These are phyloP conservation scores for Botrytis aclada DNA, from an alignment of 2,329 filamentous ascomycete genomes.

Conservation along the genomic window DNA sequence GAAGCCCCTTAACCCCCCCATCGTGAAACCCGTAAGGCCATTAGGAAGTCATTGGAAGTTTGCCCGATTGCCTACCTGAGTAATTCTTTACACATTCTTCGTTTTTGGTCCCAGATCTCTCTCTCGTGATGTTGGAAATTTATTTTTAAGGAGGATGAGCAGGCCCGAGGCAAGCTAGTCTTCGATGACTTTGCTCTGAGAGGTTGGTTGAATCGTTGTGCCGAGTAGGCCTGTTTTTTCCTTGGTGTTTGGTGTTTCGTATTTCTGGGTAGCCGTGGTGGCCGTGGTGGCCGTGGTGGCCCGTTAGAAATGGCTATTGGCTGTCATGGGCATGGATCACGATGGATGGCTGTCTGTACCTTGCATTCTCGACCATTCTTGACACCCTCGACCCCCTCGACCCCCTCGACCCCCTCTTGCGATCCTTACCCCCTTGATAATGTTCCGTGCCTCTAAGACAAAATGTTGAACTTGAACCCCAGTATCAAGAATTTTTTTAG, in stretches of 20 bases:
- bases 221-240: not conserved
- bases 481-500: not conserved
- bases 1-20: not conserved
- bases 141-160: not conserved
- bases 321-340: not conserved
- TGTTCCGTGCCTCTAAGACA: not conserved
- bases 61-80: not conserved
- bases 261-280: not conserved
- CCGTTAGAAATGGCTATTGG: not conserved
- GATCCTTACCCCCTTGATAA: not conserved
- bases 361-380: slow-evolving; percentile 17
- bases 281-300: not conserved
- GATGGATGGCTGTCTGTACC: slow-evolving; percentile 6
- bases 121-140: not conserved
- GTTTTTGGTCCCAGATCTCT: not conserved
- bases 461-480: slow-evolving; percentile 5
- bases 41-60: not conserved
- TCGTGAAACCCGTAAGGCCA: slow-evolving; percentile 4
- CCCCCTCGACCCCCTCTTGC: not conserved
- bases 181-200: not conserved
- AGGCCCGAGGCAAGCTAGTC: not conserved
- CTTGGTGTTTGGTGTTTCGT: slow-evolving; percentile 1
- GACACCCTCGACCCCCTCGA: no score
- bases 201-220: not conserved
- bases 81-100: not conserved